A percentile compares a stretch with the other conserved stretches of the same genome.
Evolutionary conservation across 805 yeast species (phyloP).

Genomic region (Lipomyces sp.): DNA sequence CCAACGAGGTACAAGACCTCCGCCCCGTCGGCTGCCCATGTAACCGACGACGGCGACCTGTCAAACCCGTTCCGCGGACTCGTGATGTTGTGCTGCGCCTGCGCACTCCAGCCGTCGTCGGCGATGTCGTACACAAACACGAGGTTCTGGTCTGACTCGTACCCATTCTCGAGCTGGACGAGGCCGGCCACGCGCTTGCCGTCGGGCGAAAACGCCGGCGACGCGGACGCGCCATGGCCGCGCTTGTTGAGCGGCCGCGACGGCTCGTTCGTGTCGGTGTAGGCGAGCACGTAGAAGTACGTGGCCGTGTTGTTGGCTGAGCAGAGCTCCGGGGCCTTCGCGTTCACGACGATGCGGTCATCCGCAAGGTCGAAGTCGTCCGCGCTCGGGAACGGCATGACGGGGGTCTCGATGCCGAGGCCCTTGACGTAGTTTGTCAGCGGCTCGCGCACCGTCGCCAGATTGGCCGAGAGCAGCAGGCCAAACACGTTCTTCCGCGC

Average conservation of each 20-base stretch:
- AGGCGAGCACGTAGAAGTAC: conserved; percentile 28
- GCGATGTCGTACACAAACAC: conserved; percentile 27
- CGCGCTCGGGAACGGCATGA: conserved; percentile 28
- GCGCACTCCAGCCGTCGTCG: conserved; percentile 8
- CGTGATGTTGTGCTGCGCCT: conserved; percentile 11
- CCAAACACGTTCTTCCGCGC: conserved; percentile 27
- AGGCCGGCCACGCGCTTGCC: conserved; percentile 29
- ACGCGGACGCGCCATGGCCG: conserved; percentile 30
- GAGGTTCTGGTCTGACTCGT: conserved; percentile 30
- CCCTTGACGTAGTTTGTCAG: conserved; percentile 21
- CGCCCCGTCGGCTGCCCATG: conserved; percentile 21
- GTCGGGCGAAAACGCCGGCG: conserved; percentile 32
- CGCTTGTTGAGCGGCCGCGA: conserved; percentile 17
- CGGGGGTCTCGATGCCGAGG: conserved; percentile 23
- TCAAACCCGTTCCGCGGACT: conserved; percentile 14
- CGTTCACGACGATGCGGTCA: conserved; percentile 24
- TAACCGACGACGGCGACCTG: conserved; percentile 24
- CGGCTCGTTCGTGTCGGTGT: conserved; percentile 11
- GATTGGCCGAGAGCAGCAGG: conserved; percentile 13
- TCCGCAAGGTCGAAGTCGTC: conserved; percentile 26
- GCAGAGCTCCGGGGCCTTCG: conserved; percentile 31
- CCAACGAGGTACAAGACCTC: conserved; percentile 16
- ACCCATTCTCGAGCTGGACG: conserved; percentile 29
- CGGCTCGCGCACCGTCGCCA: conserved; percentile 12
- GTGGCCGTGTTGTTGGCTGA: conserved; percentile 33